Percentiles rank a stretch among this genome's conserved stretches.
Evolutionary conservation across 306 rosid genomes (phyloP).

Genomic region (Amphicarpaea edgeworthii): DNA sequence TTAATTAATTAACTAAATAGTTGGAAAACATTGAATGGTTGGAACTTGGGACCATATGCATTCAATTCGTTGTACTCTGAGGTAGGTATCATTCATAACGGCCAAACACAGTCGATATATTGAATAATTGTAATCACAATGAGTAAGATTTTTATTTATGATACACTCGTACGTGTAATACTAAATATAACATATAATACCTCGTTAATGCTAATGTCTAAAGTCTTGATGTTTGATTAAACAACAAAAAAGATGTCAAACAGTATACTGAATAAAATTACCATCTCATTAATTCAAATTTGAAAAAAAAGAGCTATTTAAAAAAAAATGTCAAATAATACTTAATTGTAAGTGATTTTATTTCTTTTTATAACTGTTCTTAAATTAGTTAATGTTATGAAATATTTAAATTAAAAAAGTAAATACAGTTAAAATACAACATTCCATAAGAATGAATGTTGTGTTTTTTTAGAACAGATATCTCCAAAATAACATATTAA

Average conservation of each 20-base stretch:
- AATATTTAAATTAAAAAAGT: background rate
- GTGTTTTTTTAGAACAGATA: no score
- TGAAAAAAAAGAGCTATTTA: background rate
- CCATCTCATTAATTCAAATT: background rate
- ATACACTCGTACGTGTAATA: background rate
- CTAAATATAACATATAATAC: background rate
- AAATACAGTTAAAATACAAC: background rate
- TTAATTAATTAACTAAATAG: background rate
- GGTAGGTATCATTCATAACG: conserved; percentile 38
- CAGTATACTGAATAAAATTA: background rate
- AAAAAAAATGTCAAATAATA: background rate
- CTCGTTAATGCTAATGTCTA: background rate
- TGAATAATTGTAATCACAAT: conserved; percentile 18
- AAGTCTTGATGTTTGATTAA: background rate
- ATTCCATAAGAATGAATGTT: no score
- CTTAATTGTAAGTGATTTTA: background rate
- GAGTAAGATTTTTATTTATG: background rate
- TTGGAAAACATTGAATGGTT: conserved; percentile 30
- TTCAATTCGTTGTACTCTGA: conserved; percentile 43
- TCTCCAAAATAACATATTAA: no score
- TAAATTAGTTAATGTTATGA: no score
- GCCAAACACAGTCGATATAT: conserved; percentile 12
- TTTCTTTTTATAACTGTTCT: background rate
- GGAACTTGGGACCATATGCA: conserved; percentile 47
- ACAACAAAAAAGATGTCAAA: background rate